Conservation (phyloP, 1,139 yeast genomes). For the Sugiyamaella xylanicola region DNA sequence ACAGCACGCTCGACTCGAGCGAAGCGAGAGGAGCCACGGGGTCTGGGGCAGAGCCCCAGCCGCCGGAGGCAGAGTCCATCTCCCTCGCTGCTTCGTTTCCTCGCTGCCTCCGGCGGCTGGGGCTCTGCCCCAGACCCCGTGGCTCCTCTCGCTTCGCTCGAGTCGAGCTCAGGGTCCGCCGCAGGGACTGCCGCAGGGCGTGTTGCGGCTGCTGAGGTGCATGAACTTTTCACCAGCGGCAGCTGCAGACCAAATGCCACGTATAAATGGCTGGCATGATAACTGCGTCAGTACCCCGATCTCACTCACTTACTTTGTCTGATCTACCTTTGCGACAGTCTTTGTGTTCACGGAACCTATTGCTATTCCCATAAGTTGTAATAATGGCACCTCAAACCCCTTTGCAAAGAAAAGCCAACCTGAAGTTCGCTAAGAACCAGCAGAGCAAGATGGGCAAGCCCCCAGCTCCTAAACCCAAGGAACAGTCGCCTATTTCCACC, state of each 20-base stretch:
- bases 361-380: not conserved
- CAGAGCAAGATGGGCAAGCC: constrained; percentile 62
- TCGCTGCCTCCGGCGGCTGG: not conserved
- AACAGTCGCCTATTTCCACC: constrained; percentile 54
- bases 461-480: constrained; percentile 42
- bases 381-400: constrained; percentile 60
- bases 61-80: not conserved
- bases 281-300: not conserved
- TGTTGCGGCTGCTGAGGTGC: not conserved
- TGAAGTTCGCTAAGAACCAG: constrained; percentile 73
- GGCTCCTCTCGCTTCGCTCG: not conserved
- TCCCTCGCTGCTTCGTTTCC: not conserved
- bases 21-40: not conserved
- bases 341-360: not conserved
- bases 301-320: not conserved
- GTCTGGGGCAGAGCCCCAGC: not conserved
- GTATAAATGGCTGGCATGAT: constrained; percentile 6
- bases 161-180: not conserved
- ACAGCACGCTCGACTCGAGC: too few relatives aligned
- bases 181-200: not conserved
- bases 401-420: constrained; percentile 81
- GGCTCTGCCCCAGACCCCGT: not conserved
- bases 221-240: too few relatives aligned
- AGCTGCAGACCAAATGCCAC: constrained; percentile 5
- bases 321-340: not conserved